Evolutionary conservation across 768 basidiomycete genomes (phyloP).

Genomic region (Porpolomopsis calyptriformis): DNA sequence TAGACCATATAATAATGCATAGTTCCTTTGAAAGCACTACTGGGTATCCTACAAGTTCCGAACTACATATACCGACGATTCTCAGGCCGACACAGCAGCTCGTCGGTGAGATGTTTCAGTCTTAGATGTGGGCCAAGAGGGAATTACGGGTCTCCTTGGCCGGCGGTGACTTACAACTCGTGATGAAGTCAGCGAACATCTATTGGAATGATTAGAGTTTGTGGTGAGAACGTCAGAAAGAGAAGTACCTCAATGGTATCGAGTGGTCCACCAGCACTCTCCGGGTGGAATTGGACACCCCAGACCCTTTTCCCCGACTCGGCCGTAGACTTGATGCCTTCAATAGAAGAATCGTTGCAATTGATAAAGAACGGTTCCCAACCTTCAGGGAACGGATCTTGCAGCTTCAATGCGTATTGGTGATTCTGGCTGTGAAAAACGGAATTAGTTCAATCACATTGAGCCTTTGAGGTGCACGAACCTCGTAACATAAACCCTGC

Average conservation of each 20-base stretch:
- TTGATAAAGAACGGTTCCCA: slow-evolving; percentile 99
- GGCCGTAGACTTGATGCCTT: slow-evolving; percentile 91
- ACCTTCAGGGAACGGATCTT: slow-evolving; percentile 90
- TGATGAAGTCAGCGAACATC: slow-evolving; percentile 93
- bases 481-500: slow-evolving; percentile 95
- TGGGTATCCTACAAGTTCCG: too few relatives aligned
- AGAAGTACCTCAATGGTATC: slow-evolving; percentile 86
- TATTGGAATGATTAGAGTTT: slow-evolving; percentile 18
- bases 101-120: background rate
- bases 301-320: slow-evolving; percentile 87
- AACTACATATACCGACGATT: too few relatives aligned
- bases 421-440: slow-evolving; percentile 69
- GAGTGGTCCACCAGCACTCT: slow-evolving; percentile 95
- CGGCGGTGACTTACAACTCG: slow-evolving; percentile 52
- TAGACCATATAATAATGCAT: too few relatives aligned
- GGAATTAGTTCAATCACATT: slow-evolving; percentile 3
- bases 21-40: too few relatives aligned
- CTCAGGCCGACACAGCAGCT: background rate
- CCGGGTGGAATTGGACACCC: slow-evolving; percentile 99
- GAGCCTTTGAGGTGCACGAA: slow-evolving; percentile 20
- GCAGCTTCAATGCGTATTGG: slow-evolving; percentile 91
- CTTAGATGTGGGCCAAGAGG: background rate
- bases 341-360: slow-evolving; percentile 97
- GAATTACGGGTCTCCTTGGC: slow-evolving; percentile 5
- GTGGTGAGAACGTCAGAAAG: background rate